Evolutionary conservation across 1,284 basidiomycete genomes (phyloP), one percentile per base, ranked within the genome.

Genomic region (Cryptococcus sp.): DNA sequence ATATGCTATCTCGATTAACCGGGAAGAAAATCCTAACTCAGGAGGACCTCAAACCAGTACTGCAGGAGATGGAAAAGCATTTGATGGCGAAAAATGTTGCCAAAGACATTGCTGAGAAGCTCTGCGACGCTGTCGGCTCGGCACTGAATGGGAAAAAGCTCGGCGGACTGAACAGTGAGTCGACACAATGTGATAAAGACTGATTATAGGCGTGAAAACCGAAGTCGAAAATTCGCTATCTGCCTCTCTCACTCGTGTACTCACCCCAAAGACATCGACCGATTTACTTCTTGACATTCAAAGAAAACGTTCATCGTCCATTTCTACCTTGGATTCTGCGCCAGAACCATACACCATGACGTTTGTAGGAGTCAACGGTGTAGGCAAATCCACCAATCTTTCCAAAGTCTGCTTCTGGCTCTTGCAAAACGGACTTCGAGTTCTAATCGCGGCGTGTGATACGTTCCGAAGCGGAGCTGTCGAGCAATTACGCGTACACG

Each of bases 371-470:
- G 96, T 99, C 50, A 99, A 99, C 71, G 96, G 96, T 30, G 96
- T 99, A 23, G 96, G 96, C 51, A 99, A 99, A 80, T 96, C 92
- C 65, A 98, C 96, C 4, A 98, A 98, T 74, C 79, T 99, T 33
- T 91, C 89, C 52, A 99, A 99, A 79, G 95, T 99, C 49, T 95
- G 92, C 77, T 98, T 98, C 79, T 98, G 96, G 96, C 81, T 99
- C 23, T 86, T 98, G 48, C 95, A 98, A 78, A 98, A 99, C 70
- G 87, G 88, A 7, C 77, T 95, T 44, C 83, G 88, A 34, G 95
- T 99, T 23, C 81, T 98, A 61, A 98, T 99, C 65, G 96, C 96
- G 32, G 96, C 96, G 10, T 98, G 96, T 71, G 96, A 99, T 74
- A 98, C 96, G 3, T 99, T 99, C 81, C 82, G 94, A 82, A 91